phyloP scores from a whole-genome alignment of 1,284 basidiomycete genomes.

The Tilletia indica region DNA sequence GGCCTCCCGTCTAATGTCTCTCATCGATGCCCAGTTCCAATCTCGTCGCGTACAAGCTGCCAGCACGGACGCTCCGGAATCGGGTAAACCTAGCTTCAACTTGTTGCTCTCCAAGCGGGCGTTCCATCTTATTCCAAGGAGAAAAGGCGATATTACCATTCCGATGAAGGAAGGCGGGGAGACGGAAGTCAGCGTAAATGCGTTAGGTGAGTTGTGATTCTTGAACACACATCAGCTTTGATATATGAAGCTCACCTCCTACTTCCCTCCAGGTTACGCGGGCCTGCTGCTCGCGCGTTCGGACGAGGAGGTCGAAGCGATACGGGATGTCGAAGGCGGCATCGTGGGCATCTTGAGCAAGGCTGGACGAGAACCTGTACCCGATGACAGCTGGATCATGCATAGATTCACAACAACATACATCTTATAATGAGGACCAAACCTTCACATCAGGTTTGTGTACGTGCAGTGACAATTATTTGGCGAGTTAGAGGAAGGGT shows the following conservation, averaged over 20 bases:
- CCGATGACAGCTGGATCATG: constrained; percentile 10
- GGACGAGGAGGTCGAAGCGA: constrained; percentile 18
- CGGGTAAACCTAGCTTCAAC: constrained; percentile 41
- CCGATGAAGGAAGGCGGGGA: not conserved
- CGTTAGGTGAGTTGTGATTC: constrained; percentile 18
- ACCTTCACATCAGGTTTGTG: no score
- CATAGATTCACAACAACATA: no score
- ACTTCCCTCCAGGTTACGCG: not conserved
- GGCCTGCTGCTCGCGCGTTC: constrained; percentile 10
- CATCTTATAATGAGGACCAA: no score
- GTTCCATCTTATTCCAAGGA: constrained; percentile 50
- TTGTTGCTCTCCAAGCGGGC: constrained; percentile 46
- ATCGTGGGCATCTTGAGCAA: constrained; percentile 11
- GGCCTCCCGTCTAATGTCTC: constrained; percentile 38
- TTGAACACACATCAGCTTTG: not conserved
- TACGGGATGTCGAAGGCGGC: constrained; percentile 11
- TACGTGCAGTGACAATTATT: no score
- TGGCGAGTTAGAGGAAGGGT: no score
- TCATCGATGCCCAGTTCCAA: constrained; percentile 48
- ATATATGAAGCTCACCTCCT: not conserved
- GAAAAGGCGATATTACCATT: constrained; percentile 34
- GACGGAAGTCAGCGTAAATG: constrained; percentile 25
- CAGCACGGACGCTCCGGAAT: not conserved
- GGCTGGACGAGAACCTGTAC: constrained; percentile 18
- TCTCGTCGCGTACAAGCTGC: constrained; percentile 29